Base-by-base conservation (phyloP, 2,329 filamentous ascomycete species). In the Trichophyton schoenleinii region DNA sequence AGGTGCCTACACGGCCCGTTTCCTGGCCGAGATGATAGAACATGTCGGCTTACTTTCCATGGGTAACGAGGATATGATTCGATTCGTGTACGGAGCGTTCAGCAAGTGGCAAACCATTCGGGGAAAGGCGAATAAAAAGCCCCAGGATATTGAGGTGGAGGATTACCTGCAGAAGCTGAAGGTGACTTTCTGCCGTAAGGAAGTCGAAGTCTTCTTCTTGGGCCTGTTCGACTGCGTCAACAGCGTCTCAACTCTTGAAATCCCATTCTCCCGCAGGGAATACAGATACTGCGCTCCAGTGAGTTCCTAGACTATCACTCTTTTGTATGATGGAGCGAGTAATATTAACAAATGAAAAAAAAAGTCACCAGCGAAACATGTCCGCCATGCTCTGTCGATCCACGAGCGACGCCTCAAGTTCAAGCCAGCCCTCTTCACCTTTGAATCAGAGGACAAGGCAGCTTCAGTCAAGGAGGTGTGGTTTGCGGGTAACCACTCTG, bases 351-450 rank as follows among this genome's bases (percentile, higher is more conserved):
- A n/a, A 31, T 6, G 28, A 11, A 18, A 7, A 18, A 9, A 7
- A 18, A 9, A 28, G 72, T 66, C 78, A 1, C 77, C 78, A 2
- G 79, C 79, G 1, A 66, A 70, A 4, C 75, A 75, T 58, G 75
- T 82, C 31, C 75, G 80, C 1, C 80, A 83, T 60, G 80, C 80
- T 1, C 78, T 82, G 2, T 76, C 79, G 3, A 73, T 81, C 11
- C 79, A 82, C 63, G 80, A 83, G 66, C 74, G 79, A 0, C 77
- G 80, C 4, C 76, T 80, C 62, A 82, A 83, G 67, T 83, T 82
- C 73, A 81, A 80, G 66, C 73, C 79, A 0, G 79, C 78, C 0
- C 71, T 82, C 0, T 71, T 81, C 2, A 62, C 66, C 20, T 63
- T 68, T 15, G 64, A 67, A 18, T 60, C 65, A n/a, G 60, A 68